Conservation (phyloP, 148 eudicot species). For the Selenicereus undatus region DNA sequence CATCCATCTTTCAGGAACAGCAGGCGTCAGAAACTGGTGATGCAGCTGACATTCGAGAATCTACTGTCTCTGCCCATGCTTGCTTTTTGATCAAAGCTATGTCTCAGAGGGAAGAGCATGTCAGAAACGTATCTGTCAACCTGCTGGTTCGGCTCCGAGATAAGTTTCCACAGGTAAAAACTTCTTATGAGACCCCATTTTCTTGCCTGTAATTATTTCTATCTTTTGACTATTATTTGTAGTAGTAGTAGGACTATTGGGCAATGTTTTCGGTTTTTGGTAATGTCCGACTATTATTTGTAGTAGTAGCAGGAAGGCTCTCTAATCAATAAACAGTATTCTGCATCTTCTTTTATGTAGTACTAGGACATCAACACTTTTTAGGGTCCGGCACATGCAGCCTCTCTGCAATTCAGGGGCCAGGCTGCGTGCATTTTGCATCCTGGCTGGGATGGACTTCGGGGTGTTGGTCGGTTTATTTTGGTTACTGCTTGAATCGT, state of each 20-base stretch:
- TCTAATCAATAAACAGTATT: background rate
- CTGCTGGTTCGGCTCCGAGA: slow-evolving; percentile 81
- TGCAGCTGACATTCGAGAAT: slow-evolving; percentile 71
- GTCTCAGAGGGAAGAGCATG: slow-evolving; percentile 89
- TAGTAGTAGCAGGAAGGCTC: background rate
- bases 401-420: background rate
- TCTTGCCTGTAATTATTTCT: background rate
- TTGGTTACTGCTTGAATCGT: background rate
- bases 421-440: background rate
- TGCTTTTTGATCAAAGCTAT: slow-evolving; percentile 85
- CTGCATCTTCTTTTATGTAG: background rate
- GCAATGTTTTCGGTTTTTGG: background rate
- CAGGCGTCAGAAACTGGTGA: slow-evolving; percentile 68
- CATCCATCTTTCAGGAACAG: slow-evolving; percentile 56
- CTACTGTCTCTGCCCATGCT: slow-evolving; percentile 75
- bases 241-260: background rate
- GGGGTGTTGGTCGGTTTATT: background rate
- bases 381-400: background rate
- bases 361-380: background rate
- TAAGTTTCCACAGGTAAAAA: slow-evolving; percentile 84
- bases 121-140: slow-evolving; percentile 77
- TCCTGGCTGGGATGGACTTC: background rate
- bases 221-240: background rate
- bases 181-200: background rate
- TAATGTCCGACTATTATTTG: background rate